Evolutionary conservation across 2,329 filamentous ascomycete genomes (phyloP).

Genomic region (Ceratocystis papillata): DNA sequence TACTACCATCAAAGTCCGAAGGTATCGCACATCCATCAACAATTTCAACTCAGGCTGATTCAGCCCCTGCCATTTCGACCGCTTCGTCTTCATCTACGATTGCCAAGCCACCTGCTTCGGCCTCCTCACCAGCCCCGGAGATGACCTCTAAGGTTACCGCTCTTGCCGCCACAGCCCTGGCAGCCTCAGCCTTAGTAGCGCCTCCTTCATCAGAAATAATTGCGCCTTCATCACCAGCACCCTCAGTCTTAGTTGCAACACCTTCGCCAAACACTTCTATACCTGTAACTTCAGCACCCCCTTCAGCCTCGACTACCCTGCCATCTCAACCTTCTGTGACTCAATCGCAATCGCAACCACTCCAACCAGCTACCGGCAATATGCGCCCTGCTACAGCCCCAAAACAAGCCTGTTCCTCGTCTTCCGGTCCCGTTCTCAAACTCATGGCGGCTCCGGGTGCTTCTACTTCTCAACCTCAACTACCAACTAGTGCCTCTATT

Average conservation of each 20-base stretch:
- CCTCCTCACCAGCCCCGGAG: background rate
- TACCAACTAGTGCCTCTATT: background rate
- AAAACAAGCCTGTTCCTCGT: background rate
- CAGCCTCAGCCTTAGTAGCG: background rate
- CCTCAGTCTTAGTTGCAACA: background rate
- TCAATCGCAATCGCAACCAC: conserved; percentile 5
- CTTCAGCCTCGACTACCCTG: background rate
- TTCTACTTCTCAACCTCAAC: background rate
- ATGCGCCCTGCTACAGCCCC: background rate
- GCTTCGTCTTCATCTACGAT: background rate
- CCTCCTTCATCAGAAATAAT: background rate
- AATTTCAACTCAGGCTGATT: background rate
- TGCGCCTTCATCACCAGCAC: background rate
- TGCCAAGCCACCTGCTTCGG: background rate
- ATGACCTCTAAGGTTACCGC: background rate
- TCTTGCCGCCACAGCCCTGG: background rate
- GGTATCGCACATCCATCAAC: background rate
- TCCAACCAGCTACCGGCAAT: background rate
- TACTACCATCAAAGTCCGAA: background rate
- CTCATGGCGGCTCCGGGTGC: conserved; percentile 3
- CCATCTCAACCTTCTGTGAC: background rate
- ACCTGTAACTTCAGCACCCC: background rate
- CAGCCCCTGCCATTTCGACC: background rate
- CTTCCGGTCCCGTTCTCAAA: conserved; percentile 2
- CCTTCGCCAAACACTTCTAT: background rate